A percentile compares a stretch with the other conserved stretches of the same genome.
Evolutionary conservation across 2,329 filamentous ascomycete species (phyloP).

Genomic region (Botrytis sinoallii): DNA sequence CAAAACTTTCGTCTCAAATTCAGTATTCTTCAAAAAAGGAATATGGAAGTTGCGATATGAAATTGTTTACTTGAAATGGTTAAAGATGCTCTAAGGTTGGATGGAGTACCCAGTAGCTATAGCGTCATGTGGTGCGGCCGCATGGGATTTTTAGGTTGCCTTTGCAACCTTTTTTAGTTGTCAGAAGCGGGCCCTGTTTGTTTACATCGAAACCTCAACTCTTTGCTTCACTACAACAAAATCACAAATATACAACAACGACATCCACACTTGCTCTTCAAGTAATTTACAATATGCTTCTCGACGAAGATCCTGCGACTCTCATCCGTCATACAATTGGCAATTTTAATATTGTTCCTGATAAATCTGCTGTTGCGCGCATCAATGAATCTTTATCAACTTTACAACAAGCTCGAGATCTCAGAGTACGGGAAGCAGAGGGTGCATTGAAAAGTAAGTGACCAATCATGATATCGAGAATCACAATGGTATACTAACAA

Average conservation of each 20-base stretch:
- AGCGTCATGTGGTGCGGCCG: constrained; percentile 18
- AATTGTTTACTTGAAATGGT: constrained; percentile 1
- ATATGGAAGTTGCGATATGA: constrained; percentile 25
- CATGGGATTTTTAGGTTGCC: constrained; percentile 1
- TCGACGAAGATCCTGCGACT: constrained; percentile 87
- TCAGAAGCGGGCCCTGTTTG: constrained; percentile 12
- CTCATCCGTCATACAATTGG: constrained; percentile 87
- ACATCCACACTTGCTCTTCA: not conserved
- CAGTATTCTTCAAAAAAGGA: constrained; percentile 4
- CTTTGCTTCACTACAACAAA: not conserved
- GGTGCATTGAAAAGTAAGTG: constrained; percentile 57
- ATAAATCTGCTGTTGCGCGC: constrained; percentile 79
- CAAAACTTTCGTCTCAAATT: constrained; percentile 11
- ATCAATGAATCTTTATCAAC: constrained; percentile 80
- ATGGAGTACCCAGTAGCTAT: constrained; percentile 23
- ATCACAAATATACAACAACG: constrained; percentile 2
- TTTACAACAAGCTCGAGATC: constrained; percentile 78
- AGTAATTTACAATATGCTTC: constrained; percentile 65
- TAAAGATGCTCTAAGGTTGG: constrained; percentile 18
- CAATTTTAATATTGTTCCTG: constrained; percentile 92
- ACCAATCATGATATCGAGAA: constrained; percentile 31
- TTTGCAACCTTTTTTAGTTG: constrained; percentile 8
- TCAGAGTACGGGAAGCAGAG: constrained; percentile 70
- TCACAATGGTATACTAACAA: constrained; percentile 8
- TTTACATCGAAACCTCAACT: constrained; percentile 11